Percentiles rank a stretch among this genome's conserved stretches.
phyloP scores from a whole-genome alignment of 106 monocot species.

The Dioscorea zingiberensis region DNA sequence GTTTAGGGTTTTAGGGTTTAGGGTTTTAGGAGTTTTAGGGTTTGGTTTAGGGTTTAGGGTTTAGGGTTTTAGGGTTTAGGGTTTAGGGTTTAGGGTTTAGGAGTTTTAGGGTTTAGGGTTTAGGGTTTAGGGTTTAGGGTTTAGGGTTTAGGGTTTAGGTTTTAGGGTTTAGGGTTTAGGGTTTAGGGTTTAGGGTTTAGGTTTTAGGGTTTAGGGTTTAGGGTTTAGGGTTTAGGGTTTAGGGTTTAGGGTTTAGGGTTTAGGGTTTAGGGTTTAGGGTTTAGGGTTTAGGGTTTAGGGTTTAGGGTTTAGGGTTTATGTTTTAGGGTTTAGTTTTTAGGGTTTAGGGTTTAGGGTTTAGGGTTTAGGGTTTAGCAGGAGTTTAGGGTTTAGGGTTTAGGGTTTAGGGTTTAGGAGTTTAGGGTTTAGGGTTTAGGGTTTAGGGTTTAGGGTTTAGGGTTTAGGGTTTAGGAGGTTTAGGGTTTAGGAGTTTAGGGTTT shows the following conservation, averaged over 20 bases:
- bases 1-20: neutral
- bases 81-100: conserved; percentile 2
- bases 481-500: conserved; percentile 2
- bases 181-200: conserved; percentile 12
- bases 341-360: conserved; percentile 2
- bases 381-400: conserved; percentile 8
- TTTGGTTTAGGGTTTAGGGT: neutral
- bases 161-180: conserved; percentile 6
- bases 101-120: conserved; percentile 6
- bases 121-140: conserved; percentile 12
- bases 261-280: conserved; percentile 28
- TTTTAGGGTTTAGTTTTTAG: conserved; percentile 1
- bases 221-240: conserved; percentile 12
- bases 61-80: conserved; percentile 1
- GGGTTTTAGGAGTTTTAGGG: neutral
- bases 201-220: conserved; percentile 11
- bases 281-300: conserved; percentile 2
- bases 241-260: conserved; percentile 22
- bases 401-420: conserved; percentile 2
- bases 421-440: neutral
- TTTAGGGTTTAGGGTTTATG: neutral
- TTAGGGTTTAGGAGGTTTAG: neutral
- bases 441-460: neutral
- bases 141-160: conserved; percentile 3
- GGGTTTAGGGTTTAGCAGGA: neutral